Evolutionary conservation across 306 rosid species (phyloP).

Genomic region (Trichosanthes cucumerina): DNA sequence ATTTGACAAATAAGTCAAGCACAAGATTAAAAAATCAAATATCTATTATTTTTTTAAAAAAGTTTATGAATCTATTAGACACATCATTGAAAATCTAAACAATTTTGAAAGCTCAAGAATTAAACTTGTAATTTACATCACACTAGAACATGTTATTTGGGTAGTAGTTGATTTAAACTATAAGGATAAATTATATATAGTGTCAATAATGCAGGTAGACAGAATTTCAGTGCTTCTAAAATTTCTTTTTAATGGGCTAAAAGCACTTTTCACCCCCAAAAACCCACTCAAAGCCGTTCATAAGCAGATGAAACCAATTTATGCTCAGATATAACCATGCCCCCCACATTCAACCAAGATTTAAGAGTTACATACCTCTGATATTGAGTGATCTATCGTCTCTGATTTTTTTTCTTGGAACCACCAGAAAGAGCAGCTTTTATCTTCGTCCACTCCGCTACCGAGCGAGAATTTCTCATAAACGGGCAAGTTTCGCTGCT

Average conservation of each 20-base stretch:
- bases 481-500: constrained; percentile 52
- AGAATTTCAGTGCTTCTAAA: too few species aligned
- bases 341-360: neutral
- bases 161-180: neutral
- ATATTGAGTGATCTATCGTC: neutral
- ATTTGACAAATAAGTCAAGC: too few species aligned
- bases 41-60: too few species aligned
- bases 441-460: constrained; percentile 62
- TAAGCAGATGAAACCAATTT: neutral
- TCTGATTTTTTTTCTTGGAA: constrained; percentile 5
- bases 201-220: too few species aligned
- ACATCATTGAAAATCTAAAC: too few species aligned
- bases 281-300: neutral
- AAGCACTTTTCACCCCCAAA: neutral
- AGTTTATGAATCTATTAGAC: too few species aligned
- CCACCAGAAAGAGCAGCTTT: constrained; percentile 59
- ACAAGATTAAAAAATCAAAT: too few species aligned
- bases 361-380: neutral
- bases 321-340: neutral
- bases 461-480: constrained; percentile 63
- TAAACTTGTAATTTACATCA: too few species aligned
- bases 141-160: too few species aligned
- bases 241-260: too few species aligned
- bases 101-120: too few species aligned
- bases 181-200: neutral